phyloP scores from a whole-genome alignment of 1,284 basidiomycete genomes.

The Tylopilus sp. region DNA sequence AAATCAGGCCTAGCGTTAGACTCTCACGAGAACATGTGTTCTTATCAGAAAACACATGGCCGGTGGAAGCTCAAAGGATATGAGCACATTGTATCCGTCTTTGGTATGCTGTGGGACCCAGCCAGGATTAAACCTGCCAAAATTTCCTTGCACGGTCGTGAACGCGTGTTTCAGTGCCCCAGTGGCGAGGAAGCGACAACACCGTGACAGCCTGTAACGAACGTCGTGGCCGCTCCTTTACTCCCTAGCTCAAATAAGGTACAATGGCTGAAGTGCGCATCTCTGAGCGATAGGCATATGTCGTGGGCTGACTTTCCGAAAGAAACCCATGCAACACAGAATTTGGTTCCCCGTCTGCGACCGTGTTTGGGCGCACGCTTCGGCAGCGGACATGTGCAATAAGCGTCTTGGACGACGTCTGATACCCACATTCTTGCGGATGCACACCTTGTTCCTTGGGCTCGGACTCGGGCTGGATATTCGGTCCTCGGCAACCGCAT shows the following conservation, averaged over 20 bases:
- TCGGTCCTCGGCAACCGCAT: neutral
- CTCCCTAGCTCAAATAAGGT: neutral
- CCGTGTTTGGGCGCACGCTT: neutral
- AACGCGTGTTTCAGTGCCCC: neutral
- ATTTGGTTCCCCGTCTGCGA: neutral
- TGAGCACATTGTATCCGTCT: conserved; percentile 6
- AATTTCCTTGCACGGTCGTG: conserved; percentile 7
- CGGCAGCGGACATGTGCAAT: neutral
- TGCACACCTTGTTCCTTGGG: neutral
- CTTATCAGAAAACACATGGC: conserved; percentile 20
- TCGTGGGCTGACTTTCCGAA: neutral
- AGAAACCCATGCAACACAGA: neutral
- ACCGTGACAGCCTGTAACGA: neutral
- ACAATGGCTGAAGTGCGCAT: neutral
- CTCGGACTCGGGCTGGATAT: neutral
- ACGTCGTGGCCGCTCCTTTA: neutral
- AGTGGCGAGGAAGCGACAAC: neutral
- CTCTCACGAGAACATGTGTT: no score
- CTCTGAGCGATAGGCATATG: neutral
- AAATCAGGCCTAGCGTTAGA: neutral
- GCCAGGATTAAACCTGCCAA: conserved; percentile 8
- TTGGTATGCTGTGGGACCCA: conserved; percentile 15
- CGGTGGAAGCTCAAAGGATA: neutral
- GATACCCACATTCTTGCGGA: neutral
- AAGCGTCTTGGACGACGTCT: neutral